Evolutionary conservation across 2,329 filamentous ascomycete species (phyloP).

Genomic region (Pseudohalonectria lignicola): DNA sequence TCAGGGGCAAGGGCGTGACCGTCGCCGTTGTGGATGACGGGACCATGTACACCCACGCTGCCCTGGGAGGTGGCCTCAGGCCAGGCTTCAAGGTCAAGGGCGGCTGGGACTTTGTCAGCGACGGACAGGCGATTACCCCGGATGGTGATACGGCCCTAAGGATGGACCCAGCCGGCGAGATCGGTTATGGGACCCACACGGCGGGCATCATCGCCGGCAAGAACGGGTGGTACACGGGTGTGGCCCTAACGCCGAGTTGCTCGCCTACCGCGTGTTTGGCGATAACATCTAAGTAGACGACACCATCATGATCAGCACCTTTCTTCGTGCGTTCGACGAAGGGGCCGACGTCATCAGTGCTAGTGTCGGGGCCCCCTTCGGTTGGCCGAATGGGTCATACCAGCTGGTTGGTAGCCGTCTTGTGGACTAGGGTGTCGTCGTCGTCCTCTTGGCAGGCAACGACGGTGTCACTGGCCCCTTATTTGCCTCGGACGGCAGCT

Average conservation of each 20-base stretch:
- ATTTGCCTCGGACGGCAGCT: slow-evolving; percentile 8
- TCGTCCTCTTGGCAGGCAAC: slow-evolving; percentile 29
- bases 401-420: slow-evolving; percentile 25
- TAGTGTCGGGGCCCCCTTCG: slow-evolving; percentile 2
- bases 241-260: slow-evolving; percentile 17
- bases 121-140: too few relatives aligned
- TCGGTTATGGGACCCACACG: slow-evolving; percentile 15
- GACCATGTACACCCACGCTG: slow-evolving; percentile 6
- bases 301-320: slow-evolving; percentile 21
- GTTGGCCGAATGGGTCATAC: slow-evolving; percentile 21
- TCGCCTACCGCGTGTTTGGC: slow-evolving; percentile 14
- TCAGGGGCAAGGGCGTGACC: slow-evolving; percentile 4
- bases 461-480: slow-evolving; percentile 13
- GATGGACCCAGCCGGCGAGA: slow-evolving; percentile 13
- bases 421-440: slow-evolving; percentile 24
- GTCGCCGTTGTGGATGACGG: slow-evolving; percentile 6
- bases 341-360: slow-evolving; percentile 28
- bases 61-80: slow-evolving; percentile 7
- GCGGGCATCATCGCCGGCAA: slow-evolving; percentile 15
- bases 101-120: slow-evolving; percentile 7
- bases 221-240: slow-evolving; percentile 7
- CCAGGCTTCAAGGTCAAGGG: slow-evolving; percentile 6
- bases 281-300: slow-evolving; percentile 9
- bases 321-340: slow-evolving; percentile 21
- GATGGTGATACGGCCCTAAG: background rate